phyloP scores from a whole-genome alignment of 2,329 filamentous ascomycete species.

The Epichloe hybrida region DNA sequence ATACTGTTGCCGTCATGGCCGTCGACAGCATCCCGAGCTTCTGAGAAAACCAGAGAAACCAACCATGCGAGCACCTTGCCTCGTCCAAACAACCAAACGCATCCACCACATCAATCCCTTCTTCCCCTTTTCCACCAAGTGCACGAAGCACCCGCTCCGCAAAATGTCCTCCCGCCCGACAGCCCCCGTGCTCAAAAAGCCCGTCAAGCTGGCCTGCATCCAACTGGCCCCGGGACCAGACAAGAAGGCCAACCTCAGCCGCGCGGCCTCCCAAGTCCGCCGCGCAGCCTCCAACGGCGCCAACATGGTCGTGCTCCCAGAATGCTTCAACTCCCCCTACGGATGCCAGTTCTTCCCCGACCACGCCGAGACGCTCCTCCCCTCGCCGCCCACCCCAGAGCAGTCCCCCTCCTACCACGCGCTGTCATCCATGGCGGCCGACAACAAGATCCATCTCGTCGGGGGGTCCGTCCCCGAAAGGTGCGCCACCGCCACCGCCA shows the following conservation, averaged over 20 bases:
- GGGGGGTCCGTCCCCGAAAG: constrained; percentile 89
- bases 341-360: constrained; percentile 79
- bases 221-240: constrained; percentile 72
- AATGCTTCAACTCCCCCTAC: constrained; percentile 99
- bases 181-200: constrained; percentile 51
- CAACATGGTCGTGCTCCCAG: constrained; percentile 79
- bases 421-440: constrained; percentile 63
- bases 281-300: constrained; percentile 66
- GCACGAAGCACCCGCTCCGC: neutral
- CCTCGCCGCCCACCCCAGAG: constrained; percentile 55
- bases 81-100: neutral
- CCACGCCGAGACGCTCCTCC: constrained; percentile 79
- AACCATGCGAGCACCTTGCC: constrained; percentile 1
- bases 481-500: constrained; percentile 22
- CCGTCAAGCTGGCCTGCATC: constrained; percentile 66
- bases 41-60: neutral
- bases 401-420: constrained; percentile 78
- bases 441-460: constrained; percentile 68
- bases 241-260: constrained; percentile 71
- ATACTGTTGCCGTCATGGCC: no score
- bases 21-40: neutral
- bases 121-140: neutral
- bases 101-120: constrained; percentile 7
- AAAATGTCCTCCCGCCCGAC: constrained; percentile 3
- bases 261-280: constrained; percentile 69